These are phyloP conservation scores for Lactarius sp. DNA, from an alignment of 768 basidiomycete species.

Conservation along the genomic window DNA sequence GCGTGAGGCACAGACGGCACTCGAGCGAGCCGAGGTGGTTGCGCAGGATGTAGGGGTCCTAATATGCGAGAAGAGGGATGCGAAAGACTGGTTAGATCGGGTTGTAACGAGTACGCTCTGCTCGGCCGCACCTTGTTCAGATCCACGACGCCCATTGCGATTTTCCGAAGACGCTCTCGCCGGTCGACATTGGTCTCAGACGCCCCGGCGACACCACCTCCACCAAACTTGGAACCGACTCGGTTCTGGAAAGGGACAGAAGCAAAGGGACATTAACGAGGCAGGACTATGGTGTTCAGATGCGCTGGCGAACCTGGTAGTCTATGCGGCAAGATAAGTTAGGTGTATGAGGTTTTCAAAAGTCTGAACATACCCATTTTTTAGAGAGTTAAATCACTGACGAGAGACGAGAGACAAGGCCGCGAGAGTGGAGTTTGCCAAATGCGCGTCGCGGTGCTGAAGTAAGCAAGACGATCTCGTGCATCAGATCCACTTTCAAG, in stretches of 20 bases:
- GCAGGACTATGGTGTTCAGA: neutral
- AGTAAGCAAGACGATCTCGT: slow-evolving; percentile 13
- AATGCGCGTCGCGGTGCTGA: neutral
- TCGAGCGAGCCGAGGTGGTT: slow-evolving; percentile 98
- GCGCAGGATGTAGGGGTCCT: slow-evolving; percentile 98
- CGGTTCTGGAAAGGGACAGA: slow-evolving; percentile 57
- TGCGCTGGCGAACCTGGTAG: slow-evolving; percentile 18
- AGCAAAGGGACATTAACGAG: neutral
- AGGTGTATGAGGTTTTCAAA: neutral
- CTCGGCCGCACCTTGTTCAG: slow-evolving; percentile 73
- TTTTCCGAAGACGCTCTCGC: slow-evolving; percentile 88
- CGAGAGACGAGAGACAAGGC: neutral
- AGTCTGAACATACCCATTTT: slow-evolving; percentile 22
- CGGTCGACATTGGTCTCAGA: slow-evolving; percentile 95
- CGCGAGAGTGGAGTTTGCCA: too few species aligned
- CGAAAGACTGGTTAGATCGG: too few species aligned
- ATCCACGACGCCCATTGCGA: slow-evolving; percentile 96
- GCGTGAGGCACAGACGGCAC: slow-evolving; percentile 94
- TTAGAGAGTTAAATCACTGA: neutral
- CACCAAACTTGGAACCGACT: slow-evolving; percentile 93
- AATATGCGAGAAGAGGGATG: slow-evolving; percentile 1
- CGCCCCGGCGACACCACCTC: slow-evolving; percentile 92
- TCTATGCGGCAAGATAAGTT: slow-evolving; percentile 4
- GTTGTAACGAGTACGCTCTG: neutral
- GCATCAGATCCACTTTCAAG: neutral